These are phyloP conservation scores for Rhododendron vialii DNA, from an alignment of 148 eudicot genomes.

Conservation along the genomic window DNA sequence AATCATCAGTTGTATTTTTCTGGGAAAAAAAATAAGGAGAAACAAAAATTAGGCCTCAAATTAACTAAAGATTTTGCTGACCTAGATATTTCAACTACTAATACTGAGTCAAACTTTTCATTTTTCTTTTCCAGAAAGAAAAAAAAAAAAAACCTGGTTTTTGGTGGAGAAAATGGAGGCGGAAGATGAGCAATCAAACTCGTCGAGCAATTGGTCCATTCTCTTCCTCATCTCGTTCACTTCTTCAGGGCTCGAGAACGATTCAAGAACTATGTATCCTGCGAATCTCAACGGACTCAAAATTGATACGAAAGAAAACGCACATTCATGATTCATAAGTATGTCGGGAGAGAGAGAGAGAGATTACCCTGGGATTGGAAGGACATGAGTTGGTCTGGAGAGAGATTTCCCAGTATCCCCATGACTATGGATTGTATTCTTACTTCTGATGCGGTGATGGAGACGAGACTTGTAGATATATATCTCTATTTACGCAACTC, in stretches of 20 bases:
- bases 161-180: conserved; percentile 79
- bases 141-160: conserved; percentile 46
- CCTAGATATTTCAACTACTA: not conserved
- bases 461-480: not conserved
- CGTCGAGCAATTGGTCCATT: conserved; percentile 64
- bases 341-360: not conserved
- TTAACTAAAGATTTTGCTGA: not conserved
- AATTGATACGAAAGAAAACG: not conserved
- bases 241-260: conserved; percentile 61
- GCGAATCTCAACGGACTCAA: not conserved
- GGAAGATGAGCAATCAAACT: conserved; percentile 52
- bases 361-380: conserved; percentile 57
- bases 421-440: conserved; percentile 13
- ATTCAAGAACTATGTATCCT: conserved; percentile 80
- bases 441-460: not conserved
- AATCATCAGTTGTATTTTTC: conserved; percentile 62
- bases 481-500: no score
- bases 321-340: not conserved
- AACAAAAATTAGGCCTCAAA: not conserved
- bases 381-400: conserved; percentile 45
- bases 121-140: no score
- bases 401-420: conserved; percentile 48
- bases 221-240: conserved; percentile 51
- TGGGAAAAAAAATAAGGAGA: conserved; percentile 16
- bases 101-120: not conserved